A percentile compares a stretch with the other conserved stretches of the same genome.
Evolutionary conservation across 192 early-diverging fungal species (phyloP).

Genomic region (Coemansia sp.): DNA sequence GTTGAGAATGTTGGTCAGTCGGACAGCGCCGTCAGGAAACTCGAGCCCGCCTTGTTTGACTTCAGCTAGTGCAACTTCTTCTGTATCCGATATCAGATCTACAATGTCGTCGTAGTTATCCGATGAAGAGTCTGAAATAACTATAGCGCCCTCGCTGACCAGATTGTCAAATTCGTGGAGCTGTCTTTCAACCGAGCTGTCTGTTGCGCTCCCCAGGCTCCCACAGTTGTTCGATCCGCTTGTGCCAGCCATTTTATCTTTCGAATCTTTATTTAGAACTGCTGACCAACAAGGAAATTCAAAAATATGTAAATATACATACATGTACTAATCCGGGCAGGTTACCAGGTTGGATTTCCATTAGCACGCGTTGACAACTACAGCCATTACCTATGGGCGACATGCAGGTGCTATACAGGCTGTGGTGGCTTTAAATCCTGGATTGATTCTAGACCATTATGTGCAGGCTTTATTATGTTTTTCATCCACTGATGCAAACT

Average conservation of each 20-base stretch:
- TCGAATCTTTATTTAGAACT: no score
- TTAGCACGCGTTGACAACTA: no score
- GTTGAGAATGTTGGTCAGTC: constrained; percentile 19
- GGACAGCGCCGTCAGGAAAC: constrained; percentile 23
- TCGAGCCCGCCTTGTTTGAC: neutral
- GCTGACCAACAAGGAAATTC: no score
- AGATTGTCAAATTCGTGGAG: constrained; percentile 27
- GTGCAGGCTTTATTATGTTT: no score
- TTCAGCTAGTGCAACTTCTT: neutral
- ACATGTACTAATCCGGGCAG: no score
- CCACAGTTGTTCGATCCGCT: neutral
- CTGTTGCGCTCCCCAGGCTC: neutral
- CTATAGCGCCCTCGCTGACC: constrained; percentile 18
- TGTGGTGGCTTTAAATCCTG: no score
- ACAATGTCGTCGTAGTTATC: neutral
- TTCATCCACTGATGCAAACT: no score
- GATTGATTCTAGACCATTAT: no score
- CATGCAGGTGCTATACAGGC: no score
- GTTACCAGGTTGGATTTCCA: no score
- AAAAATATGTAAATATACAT: no score
- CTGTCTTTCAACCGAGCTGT: constrained; percentile 4
- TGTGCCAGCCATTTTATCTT: neutral
- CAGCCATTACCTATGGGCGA: no score
- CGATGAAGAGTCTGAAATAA: constrained; percentile 18
- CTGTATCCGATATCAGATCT: neutral